These are phyloP conservation scores for Geotrichum aggregatum DNA, from an alignment of 1,139 yeast species.

Conservation along the genomic window DNA sequence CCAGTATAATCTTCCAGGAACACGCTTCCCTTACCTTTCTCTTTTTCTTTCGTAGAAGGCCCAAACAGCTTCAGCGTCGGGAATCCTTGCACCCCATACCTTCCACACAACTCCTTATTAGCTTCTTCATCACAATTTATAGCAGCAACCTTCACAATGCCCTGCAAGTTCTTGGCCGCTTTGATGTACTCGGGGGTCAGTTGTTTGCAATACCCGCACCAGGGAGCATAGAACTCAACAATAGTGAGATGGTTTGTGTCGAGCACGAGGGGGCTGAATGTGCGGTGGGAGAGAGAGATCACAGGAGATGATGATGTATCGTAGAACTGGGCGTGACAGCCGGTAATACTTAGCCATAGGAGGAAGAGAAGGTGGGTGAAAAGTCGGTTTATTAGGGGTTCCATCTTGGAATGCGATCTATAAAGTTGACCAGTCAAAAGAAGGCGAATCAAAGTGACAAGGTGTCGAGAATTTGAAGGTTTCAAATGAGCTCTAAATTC, in stretches of 20 bases:
- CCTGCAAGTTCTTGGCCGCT: slow-evolving; percentile 58
- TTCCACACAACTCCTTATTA: slow-evolving; percentile 68
- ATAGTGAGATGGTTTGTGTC: slow-evolving; percentile 71
- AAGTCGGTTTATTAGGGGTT: too few species aligned
- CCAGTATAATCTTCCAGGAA: slow-evolving; percentile 66
- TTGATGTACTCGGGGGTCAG: slow-evolving; percentile 62
- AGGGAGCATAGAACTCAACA: slow-evolving; percentile 93
- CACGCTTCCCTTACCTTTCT: slow-evolving; percentile 33
- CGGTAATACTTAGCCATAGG: too few species aligned
- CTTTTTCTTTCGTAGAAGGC: slow-evolving; percentile 43
- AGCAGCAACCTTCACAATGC: slow-evolving; percentile 70
- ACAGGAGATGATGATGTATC: slow-evolving; percentile 44
- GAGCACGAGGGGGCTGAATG: slow-evolving; percentile 62
- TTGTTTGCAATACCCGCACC: slow-evolving; percentile 86
- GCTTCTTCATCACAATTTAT: slow-evolving; percentile 74
- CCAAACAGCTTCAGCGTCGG: slow-evolving; percentile 75
- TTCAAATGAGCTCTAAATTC: too few species aligned
- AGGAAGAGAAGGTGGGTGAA: too few species aligned
- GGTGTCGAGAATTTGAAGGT: too few species aligned
- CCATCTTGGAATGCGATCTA: too few species aligned
- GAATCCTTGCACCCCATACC: slow-evolving; percentile 64
- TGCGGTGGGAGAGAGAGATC: slow-evolving; percentile 50
- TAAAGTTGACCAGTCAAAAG: too few species aligned
- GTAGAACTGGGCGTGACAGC: slow-evolving; percentile 38
- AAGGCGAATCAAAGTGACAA: too few species aligned